Base-by-base conservation (phyloP, 192 early-diverging fungal genomes). In the Coemansia sp. region DNA sequence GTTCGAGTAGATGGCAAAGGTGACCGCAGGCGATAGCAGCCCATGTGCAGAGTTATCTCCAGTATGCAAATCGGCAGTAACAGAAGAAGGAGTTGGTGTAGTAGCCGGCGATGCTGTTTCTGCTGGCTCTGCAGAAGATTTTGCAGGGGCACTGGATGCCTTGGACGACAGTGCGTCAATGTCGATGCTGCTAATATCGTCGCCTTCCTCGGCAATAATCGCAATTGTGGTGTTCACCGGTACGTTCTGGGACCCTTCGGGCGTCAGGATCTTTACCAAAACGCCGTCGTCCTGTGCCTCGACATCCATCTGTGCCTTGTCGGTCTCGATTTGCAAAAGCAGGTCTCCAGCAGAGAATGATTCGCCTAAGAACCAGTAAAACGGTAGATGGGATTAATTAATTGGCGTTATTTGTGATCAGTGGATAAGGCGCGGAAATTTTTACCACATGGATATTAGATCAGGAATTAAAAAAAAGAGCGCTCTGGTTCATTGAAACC, bases 231-330 rank as follows among this genome's bases (percentile, higher is more conserved):
- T 84, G 59, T 86, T 91, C 28, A 96, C 93, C 31, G 84, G 31
- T 13, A 92, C 90, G 67, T 94, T 92, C 71, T 81, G 79, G 12
- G 74, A 23, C 9, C 79, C 79, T 37, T 89, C 88, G 8, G 72
- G 75, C 9, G 90, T 77, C 75, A 99, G 85, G 67, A 97, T 91
- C 88, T 97, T 94, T 74, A 94, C 97, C 53, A 99, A 72, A 61
- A 88, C 92, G 20, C 97, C 97, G 68, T 99, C 97, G 65, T 99
- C 97, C 81, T 97, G 95, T 66, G 92, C 95, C 78, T 99, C 97
- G 61, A 99, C 95, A 72, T 99, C 97, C 95, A 99, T 97, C 77
- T 94, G 92, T 13, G 97, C 97, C 90, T 99, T 99, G 75, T 99
- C 97, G 29, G 97, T 99, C 77, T 99, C 97, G 61, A 99, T 94